Evolutionary conservation across 306 rosid species (phyloP).

Genomic region (Corylus heterophylla): DNA sequence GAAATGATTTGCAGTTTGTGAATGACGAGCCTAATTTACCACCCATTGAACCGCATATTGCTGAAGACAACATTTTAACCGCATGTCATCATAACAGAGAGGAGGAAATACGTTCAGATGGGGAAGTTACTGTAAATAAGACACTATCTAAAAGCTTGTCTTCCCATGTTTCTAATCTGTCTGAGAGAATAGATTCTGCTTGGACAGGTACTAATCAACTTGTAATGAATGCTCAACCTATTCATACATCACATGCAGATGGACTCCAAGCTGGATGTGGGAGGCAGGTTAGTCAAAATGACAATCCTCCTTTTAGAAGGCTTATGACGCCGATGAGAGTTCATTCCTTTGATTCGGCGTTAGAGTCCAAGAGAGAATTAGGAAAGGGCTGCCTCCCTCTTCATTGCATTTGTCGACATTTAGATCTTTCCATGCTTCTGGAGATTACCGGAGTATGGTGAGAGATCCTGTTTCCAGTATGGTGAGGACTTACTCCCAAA

Average conservation of each 20-base stretch:
- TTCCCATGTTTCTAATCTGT: constrained; percentile 62
- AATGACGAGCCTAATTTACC: constrained; percentile 28
- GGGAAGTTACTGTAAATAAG: constrained; percentile 32
- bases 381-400: constrained; percentile 55
- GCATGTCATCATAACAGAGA: constrained; percentile 31
- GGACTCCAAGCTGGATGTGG: constrained; percentile 38
- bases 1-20: constrained; percentile 33
- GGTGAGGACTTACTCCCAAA: constrained; percentile 47
- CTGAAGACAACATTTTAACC: constrained; percentile 33
- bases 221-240: constrained; percentile 33
- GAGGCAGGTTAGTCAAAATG: constrained; percentile 34
- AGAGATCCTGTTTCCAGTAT: constrained; percentile 73
- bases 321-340: constrained; percentile 60
- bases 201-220: constrained; percentile 87
- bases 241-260: constrained; percentile 29
- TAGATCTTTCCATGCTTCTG: constrained; percentile 86
- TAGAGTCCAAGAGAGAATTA: constrained; percentile 61
- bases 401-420: constrained; percentile 55
- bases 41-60: constrained; percentile 28
- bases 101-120: constrained; percentile 50
- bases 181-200: constrained; percentile 93
- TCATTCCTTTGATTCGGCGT: constrained; percentile 87
- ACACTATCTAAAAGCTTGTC: constrained; percentile 36
- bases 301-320: constrained; percentile 51
- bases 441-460: constrained; percentile 77